Evolutionary conservation across 2,329 filamentous ascomycete genomes (phyloP), one percentile per base, ranked within the genome.

Genomic region (Penicillium expansum): DNA sequence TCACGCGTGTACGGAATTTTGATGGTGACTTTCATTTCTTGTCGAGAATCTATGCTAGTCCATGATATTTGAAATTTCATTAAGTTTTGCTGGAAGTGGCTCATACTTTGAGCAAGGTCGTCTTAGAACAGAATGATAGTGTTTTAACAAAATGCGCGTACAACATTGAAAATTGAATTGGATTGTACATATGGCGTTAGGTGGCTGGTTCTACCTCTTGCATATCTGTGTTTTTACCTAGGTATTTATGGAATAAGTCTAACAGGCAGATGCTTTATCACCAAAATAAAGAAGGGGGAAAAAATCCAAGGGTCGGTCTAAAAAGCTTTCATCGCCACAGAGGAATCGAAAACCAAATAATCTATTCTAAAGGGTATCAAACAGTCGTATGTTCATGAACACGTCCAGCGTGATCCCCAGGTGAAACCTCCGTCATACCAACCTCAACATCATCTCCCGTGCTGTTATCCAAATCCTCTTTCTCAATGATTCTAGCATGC

Each of bases 401-500:
- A 49, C 54, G 42, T 52, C 59, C 37, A 48, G 45, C 41, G 14
- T 44, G 24, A 37, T 37, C 42, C 33, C 27, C 54, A 29, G 39
- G 29, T 20, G 47, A 30, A 35, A 18, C 51, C 14, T 59, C 53
- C 13, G 30, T 18, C 54, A 65, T 57, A 9, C 51, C 55, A 20
- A 55, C 32, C 24, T 57, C 64, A 29, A 18, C n/a, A 30, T 57
- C 60, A 18, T 56, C 56, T 0, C 18, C 33, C 6, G 13, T 27
- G 11, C 30, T 27, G 6, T 49, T 35, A 30, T 62, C 59, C 16
- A 53, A 10, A 32, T 68, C 63, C 24, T 57, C 45, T 41, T 63
- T 64, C 52, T 63, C 57, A 5, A 58, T 43, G 30, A 67, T 20
- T 37, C 62, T 61, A 22, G 55, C 39, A 42, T 62, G 60, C 74